These are phyloP conservation scores for Zymoseptoria passerinii DNA, from an alignment of 2,329 filamentous ascomycete genomes.

Conservation along the genomic window DNA sequence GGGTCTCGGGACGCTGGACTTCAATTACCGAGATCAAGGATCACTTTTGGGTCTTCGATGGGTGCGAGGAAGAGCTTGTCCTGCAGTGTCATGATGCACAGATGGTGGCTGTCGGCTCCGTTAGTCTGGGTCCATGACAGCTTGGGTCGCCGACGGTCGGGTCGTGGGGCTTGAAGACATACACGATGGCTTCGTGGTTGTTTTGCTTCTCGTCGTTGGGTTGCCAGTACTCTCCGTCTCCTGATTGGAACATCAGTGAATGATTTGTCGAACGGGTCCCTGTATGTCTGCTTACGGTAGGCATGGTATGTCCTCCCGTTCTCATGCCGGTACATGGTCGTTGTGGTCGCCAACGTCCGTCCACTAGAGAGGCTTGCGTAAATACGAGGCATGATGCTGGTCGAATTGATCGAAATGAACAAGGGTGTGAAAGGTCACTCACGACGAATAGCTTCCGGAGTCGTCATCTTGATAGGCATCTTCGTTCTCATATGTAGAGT, in stretches of 20 bases:
- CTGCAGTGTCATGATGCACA: conserved; percentile 31
- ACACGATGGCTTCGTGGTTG: conserved; percentile 25
- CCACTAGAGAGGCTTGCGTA: conserved; percentile 17
- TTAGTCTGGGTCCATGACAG: conserved; percentile 22
- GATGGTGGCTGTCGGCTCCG: conserved; percentile 31
- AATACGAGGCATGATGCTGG: not conserved
- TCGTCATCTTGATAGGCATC: conserved; percentile 6
- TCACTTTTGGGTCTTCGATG: conserved; percentile 18
- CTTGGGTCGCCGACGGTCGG: not conserved
- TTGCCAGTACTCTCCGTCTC: conserved; percentile 30
- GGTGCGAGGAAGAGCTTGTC: conserved; percentile 27
- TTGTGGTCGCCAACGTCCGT: conserved; percentile 32
- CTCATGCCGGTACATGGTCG: conserved; percentile 32
- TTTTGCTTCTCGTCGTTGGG: conserved; percentile 31
- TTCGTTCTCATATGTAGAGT: conserved; percentile 10
- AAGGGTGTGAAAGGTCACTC: conserved; percentile 2
- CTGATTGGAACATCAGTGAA: conserved; percentile 6
- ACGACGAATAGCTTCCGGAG: conserved; percentile 15
- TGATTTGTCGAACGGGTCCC: too few relatives aligned
- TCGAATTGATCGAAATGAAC: not conserved
- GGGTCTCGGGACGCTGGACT: not conserved
- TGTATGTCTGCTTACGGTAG: conserved; percentile 21
- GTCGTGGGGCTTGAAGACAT: conserved; percentile 2
- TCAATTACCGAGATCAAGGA: conserved; percentile 39
- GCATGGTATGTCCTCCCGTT: conserved; percentile 32